Evolutionary conservation across 345 rosid species (phyloP).

Genomic region (Microcos paniculata): DNA sequence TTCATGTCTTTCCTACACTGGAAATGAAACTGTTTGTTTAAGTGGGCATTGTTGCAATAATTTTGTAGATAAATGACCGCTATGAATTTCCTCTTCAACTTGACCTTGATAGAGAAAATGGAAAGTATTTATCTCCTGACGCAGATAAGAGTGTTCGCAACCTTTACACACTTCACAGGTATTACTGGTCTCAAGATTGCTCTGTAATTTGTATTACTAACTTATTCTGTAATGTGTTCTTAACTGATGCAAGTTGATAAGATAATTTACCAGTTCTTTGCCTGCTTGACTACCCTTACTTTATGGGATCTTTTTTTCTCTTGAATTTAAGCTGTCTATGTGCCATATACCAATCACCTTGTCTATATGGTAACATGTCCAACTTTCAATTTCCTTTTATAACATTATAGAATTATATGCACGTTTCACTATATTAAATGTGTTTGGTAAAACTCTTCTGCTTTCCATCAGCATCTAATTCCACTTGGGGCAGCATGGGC

Average conservation of each 20-base stretch:
- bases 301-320: background rate
- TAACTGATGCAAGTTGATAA: background rate
- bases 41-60: background rate
- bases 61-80: constrained; percentile 58
- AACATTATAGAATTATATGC: too few species aligned
- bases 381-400: too few species aligned
- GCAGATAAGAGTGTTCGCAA: constrained; percentile 59
- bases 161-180: constrained; percentile 68
- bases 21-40: background rate
- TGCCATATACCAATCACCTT: too few species aligned
- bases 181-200: background rate
- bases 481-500: too few species aligned
- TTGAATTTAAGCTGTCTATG: too few species aligned
- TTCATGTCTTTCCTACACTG: background rate
- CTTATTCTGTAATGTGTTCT: background rate
- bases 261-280: background rate
- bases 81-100: constrained; percentile 68
- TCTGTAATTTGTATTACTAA: background rate
- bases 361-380: too few species aligned
- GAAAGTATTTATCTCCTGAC: constrained; percentile 61
- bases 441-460: too few species aligned
- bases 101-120: constrained; percentile 61
- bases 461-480: too few species aligned
- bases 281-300: background rate
- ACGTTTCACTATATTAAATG: too few species aligned